Percentiles rank a stretch among this genome's conserved stretches.
phyloP scores from a whole-genome alignment of 2,329 filamentous ascomycete species.

The Leptoxyphium fumago region DNA sequence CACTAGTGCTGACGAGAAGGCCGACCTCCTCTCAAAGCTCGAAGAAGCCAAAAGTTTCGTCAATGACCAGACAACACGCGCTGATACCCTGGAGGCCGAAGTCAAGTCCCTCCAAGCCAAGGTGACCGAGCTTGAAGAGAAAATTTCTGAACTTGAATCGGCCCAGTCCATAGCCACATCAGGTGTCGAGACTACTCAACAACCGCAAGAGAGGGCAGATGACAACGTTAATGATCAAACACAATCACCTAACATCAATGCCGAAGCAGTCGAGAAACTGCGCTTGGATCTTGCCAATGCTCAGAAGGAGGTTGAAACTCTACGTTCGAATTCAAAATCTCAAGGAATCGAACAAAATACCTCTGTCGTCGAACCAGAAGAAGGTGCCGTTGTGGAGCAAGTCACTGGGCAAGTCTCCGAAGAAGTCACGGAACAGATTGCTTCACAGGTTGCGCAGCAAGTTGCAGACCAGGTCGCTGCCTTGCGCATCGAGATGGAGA shows the following conservation, averaged over 20 bases:
- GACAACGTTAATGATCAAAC: constrained; percentile 4
- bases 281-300: constrained; percentile 28
- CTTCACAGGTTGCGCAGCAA: constrained; percentile 27
- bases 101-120: constrained; percentile 42
- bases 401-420: constrained; percentile 31
- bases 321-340: constrained; percentile 24
- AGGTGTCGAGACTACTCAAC: constrained; percentile 16
- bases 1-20: constrained; percentile 41
- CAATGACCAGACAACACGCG: constrained; percentile 23
- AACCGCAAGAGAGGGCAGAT: constrained; percentile 12
- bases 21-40: constrained; percentile 6
- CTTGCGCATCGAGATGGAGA: constrained; percentile 23
- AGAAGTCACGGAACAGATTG: constrained; percentile 27
- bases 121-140: constrained; percentile 49
- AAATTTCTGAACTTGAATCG: constrained; percentile 35
- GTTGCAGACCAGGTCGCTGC: constrained; percentile 28
- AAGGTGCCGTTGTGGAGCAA: constrained; percentile 29
- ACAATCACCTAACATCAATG: constrained; percentile 4
- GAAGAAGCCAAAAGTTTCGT: constrained; percentile 25
- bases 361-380: constrained; percentile 6
- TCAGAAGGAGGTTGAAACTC: constrained; percentile 31
- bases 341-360: neutral
- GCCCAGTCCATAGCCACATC: constrained; percentile 24
- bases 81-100: constrained; percentile 22
- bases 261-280: constrained; percentile 21